Conservation (phyloP, 176 grass and related monocot genomes). For the Aechmea fasciata region DNA sequence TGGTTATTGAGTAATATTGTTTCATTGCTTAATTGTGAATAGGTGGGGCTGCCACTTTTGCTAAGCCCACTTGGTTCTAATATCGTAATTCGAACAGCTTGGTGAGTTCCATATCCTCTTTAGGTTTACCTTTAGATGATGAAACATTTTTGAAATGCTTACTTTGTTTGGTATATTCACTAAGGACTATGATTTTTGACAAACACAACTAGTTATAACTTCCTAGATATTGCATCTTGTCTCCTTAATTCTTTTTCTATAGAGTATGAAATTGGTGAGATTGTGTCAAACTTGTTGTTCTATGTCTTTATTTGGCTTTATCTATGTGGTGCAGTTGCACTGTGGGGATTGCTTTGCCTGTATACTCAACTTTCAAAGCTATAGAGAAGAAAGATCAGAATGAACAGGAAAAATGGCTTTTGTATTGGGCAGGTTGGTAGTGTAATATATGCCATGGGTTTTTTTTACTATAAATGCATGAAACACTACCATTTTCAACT, state of each 20-base stretch:
- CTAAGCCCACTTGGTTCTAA: conserved; percentile 28
- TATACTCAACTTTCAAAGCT: conserved; percentile 92
- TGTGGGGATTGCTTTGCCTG: conserved; percentile 65
- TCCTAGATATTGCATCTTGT: not conserved
- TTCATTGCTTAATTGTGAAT: not conserved
- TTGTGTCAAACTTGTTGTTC: not conserved
- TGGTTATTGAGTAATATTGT: too few species aligned
- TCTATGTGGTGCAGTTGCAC: conserved; percentile 64
- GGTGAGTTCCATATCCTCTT: conserved; percentile 14
- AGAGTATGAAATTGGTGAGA: not conserved
- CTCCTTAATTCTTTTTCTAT: conserved; percentile 12
- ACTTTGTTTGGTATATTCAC: too few species aligned
- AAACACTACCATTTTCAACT: not conserved
- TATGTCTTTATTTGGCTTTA: conserved; percentile 4
- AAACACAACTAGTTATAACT: too few species aligned
- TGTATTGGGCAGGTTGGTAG: conserved; percentile 89
- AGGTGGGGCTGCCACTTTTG: conserved; percentile 24
- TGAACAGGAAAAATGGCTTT: conserved; percentile 69
- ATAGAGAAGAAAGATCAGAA: conserved; percentile 85
- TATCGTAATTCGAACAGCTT: conserved; percentile 28
- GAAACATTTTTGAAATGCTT: not conserved
- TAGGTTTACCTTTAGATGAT: not conserved
- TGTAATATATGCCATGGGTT: not conserved
- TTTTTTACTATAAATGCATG: not conserved
- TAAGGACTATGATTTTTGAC: too few species aligned